phyloP scores from a whole-genome alignment of 2,329 filamentous ascomycete species.

The Didymella sp. region DNA sequence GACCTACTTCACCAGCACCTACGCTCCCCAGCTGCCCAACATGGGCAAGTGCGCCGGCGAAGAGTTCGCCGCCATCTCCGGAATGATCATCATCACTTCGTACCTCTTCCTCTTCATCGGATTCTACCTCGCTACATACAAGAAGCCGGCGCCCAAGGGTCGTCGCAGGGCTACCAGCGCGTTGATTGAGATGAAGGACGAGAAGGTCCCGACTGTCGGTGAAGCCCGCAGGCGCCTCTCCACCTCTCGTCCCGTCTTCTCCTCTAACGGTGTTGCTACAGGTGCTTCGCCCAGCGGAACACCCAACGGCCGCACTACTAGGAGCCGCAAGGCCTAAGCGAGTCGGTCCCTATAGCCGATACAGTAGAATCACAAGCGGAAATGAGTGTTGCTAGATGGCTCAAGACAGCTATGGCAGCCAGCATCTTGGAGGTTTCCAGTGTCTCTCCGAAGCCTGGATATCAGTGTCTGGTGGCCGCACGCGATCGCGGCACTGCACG shows the following conservation, averaged over 20 bases:
- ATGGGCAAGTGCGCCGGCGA: constrained; percentile 88
- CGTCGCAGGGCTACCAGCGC: constrained; percentile 81
- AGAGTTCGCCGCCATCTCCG: constrained; percentile 93
- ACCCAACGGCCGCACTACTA: constrained; percentile 66
- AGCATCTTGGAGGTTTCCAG: not conserved
- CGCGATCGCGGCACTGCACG: not conserved
- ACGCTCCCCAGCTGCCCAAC: constrained; percentile 86
- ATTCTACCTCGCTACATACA: constrained; percentile 98
- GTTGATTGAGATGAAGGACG: constrained; percentile 81
- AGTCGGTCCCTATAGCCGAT: not conserved
- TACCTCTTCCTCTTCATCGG: constrained; percentile 99
- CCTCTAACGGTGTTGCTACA: constrained; percentile 50
- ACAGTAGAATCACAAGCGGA: not conserved
- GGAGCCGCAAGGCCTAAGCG: constrained; percentile 73
- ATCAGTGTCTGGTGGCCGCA: not conserved
- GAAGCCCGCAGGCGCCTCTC: constrained; percentile 60
- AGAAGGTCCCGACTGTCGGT: constrained; percentile 65
- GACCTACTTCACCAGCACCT: constrained; percentile 94
- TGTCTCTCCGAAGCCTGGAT: not conserved
- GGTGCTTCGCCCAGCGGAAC: constrained; percentile 54
- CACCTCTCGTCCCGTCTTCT: constrained; percentile 50
- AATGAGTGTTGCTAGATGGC: not conserved
- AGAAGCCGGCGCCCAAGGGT: constrained; percentile 78
- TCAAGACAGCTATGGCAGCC: not conserved
- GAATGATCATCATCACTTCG: constrained; percentile 89